Conservation (phyloP, 2,329 filamentous ascomycete species). For the Simplicillium aogashimaense region DNA sequence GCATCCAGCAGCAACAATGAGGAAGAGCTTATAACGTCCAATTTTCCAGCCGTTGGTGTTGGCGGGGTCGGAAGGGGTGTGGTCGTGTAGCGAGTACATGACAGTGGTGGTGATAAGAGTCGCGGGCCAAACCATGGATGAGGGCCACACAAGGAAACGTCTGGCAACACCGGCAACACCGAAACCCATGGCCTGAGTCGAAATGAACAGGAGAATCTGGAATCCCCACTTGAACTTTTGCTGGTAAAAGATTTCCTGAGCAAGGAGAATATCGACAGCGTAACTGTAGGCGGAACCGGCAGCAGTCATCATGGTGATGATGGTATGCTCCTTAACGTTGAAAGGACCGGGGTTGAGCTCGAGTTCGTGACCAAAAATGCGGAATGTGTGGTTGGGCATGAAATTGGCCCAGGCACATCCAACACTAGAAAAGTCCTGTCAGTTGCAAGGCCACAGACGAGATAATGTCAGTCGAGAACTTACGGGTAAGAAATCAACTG, state of each 20-base stretch:
- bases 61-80: conserved; percentile 38
- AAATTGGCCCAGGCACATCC: conserved; percentile 21
- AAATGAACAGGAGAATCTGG: conserved; percentile 49
- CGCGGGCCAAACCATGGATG: conserved; percentile 56
- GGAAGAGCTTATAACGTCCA: conserved; percentile 46
- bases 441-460: neutral
- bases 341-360: conserved; percentile 29
- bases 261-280: conserved; percentile 29
- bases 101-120: conserved; percentile 51
- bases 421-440: conserved; percentile 7
- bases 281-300: conserved; percentile 23
- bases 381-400: conserved; percentile 19
- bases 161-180: conserved; percentile 50
- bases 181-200: conserved; percentile 54
- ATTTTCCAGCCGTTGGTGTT: conserved; percentile 48
- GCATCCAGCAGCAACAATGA: conserved; percentile 36
- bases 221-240: conserved; percentile 47
- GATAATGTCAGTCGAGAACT: conserved; percentile 8
- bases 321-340: conserved; percentile 38
- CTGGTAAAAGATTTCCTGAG: conserved; percentile 36
- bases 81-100: conserved; percentile 57
- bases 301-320: conserved; percentile 36
- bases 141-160: conserved; percentile 49
- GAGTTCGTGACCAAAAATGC: conserved; percentile 19
- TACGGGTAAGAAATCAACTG: conserved; percentile 43